These are phyloP conservation scores for Sporisorium graminicola DNA, from an alignment of 1,284 basidiomycete genomes.

Conservation along the genomic window DNA sequence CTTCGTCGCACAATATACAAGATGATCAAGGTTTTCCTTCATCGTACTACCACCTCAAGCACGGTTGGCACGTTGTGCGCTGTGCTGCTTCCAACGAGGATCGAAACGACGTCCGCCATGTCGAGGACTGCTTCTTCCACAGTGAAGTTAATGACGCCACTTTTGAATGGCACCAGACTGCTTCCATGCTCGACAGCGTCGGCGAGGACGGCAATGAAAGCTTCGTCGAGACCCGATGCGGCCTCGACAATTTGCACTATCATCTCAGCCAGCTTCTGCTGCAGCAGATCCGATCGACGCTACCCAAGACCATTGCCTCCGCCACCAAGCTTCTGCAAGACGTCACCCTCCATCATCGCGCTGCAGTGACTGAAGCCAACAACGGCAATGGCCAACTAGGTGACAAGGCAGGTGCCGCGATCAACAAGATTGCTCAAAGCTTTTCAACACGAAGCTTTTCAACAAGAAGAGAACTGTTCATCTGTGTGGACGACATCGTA, in stretches of 20 bases:
- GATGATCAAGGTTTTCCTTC: background rate
- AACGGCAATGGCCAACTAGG: background rate
- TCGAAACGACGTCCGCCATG: background rate
- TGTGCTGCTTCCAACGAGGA: constrained; percentile 28
- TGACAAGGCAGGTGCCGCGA: background rate
- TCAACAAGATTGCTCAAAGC: background rate
- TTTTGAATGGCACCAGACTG: constrained; percentile 5
- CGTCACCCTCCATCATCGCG: constrained; percentile 1
- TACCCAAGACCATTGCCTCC: constrained; percentile 7
- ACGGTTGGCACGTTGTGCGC: constrained; percentile 39
- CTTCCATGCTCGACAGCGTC: constrained; percentile 3
- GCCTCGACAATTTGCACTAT: constrained; percentile 15
- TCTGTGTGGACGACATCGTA: background rate
- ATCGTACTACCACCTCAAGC: constrained; percentile 17
- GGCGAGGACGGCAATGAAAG: constrained; percentile 4
- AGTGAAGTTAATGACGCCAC: background rate
- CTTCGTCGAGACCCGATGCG: constrained; percentile 24
- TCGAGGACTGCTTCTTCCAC: constrained; percentile 20
- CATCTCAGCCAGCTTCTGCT: constrained; percentile 27
- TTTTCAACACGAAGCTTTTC: constrained; percentile 5
- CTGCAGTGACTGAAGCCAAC: background rate
- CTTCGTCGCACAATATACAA: constrained; percentile 1
- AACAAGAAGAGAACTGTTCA: constrained; percentile 7
- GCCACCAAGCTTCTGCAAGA: background rate
- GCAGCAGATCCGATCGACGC: constrained; percentile 4